These are phyloP conservation scores for Neurospora tetraspora DNA, from an alignment of 495 filamentous ascomycete species.

Conservation along the genomic window DNA sequence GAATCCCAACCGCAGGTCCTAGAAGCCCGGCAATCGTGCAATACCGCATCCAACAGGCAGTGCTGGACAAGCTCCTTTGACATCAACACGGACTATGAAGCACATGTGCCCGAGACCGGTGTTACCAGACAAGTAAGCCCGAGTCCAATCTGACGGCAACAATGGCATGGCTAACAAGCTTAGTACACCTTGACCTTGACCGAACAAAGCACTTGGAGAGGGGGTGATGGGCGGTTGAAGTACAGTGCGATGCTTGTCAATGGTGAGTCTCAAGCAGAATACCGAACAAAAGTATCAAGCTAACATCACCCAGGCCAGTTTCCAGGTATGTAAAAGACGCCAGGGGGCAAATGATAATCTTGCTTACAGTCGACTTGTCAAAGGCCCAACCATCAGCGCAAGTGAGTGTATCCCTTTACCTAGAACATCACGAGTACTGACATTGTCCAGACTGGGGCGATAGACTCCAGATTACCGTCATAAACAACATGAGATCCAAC, in stretches of 20 bases:
- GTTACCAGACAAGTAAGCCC: slow-evolving; percentile 15
- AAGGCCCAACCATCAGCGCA: slow-evolving; percentile 45
- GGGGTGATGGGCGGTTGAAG: slow-evolving; percentile 36
- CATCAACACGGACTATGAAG: slow-evolving; percentile 28
- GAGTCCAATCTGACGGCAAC: not conserved
- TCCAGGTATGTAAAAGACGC: slow-evolving; percentile 8
- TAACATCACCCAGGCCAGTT: slow-evolving; percentile 14
- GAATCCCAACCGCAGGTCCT: not conserved
- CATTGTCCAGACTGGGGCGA: slow-evolving; percentile 44
- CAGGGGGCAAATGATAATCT: not conserved
- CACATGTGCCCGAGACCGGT: slow-evolving; percentile 16
- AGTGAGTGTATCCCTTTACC: slow-evolving; percentile 2
- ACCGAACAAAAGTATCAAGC: not conserved
- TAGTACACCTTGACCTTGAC: slow-evolving; percentile 33
- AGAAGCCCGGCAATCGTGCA: slow-evolving; percentile 20
- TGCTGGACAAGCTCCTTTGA: slow-evolving; percentile 28
- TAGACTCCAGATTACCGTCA: slow-evolving; percentile 43
- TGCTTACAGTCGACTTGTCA: not conserved
- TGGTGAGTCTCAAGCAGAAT: slow-evolving; percentile 7
- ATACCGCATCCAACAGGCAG: slow-evolving; percentile 24
- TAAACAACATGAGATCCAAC: slow-evolving; percentile 39
- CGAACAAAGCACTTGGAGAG: slow-evolving; percentile 23
- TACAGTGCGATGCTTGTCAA: slow-evolving; percentile 36
- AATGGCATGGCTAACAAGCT: not conserved
- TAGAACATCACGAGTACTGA: slow-evolving; percentile 3